These are phyloP conservation scores for Quercus ilex DNA, from an alignment of 306 rosid species.

Conservation along the genomic window DNA sequence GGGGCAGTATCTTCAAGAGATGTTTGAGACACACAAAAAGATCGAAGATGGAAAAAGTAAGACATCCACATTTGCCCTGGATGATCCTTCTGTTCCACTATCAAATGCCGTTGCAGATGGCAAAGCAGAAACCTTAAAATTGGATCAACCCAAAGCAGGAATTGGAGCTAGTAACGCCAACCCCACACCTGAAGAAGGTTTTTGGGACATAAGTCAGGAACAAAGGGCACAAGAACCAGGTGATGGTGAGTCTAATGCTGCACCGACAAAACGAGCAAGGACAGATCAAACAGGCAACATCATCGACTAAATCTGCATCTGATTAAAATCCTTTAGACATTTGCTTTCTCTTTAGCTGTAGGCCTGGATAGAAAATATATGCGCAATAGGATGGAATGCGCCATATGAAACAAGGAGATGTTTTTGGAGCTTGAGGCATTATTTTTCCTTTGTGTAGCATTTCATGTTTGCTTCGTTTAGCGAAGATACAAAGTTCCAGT, in stretches of 20 bases:
- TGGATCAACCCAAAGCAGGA: slow-evolving; percentile 17
- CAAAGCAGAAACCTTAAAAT: slow-evolving; percentile 27
- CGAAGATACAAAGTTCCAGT: slow-evolving; percentile 7
- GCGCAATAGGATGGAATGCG: neutral
- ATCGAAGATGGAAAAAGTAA: slow-evolving; percentile 49
- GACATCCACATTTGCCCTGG: slow-evolving; percentile 35
- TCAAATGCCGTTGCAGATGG: slow-evolving; percentile 18
- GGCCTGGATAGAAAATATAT: slow-evolving; percentile 1
- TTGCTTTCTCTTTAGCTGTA: slow-evolving; percentile 10
- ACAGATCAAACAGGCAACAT: slow-evolving; percentile 18
- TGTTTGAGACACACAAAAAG: slow-evolving; percentile 76
- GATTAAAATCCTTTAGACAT: neutral
- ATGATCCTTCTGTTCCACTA: slow-evolving; percentile 28
- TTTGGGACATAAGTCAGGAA: slow-evolving; percentile 32
- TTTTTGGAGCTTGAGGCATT: neutral
- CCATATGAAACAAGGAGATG: neutral
- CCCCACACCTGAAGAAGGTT: slow-evolving; percentile 25
- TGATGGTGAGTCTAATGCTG: slow-evolving; percentile 27
- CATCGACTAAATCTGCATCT: neutral
- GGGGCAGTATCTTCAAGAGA: slow-evolving; percentile 71
- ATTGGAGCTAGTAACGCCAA: slow-evolving; percentile 3
- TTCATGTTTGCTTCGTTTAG: slow-evolving; percentile 17
- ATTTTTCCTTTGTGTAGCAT: slow-evolving; percentile 14
- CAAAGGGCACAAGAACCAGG: slow-evolving; percentile 26
- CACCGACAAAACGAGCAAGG: slow-evolving; percentile 60